A percentile compares a stretch with the other conserved stretches of the same genome.
These are phyloP conservation scores for Fusarium liriodendri DNA, from an alignment of 2,329 filamentous ascomycete species.

Conservation along the genomic window DNA sequence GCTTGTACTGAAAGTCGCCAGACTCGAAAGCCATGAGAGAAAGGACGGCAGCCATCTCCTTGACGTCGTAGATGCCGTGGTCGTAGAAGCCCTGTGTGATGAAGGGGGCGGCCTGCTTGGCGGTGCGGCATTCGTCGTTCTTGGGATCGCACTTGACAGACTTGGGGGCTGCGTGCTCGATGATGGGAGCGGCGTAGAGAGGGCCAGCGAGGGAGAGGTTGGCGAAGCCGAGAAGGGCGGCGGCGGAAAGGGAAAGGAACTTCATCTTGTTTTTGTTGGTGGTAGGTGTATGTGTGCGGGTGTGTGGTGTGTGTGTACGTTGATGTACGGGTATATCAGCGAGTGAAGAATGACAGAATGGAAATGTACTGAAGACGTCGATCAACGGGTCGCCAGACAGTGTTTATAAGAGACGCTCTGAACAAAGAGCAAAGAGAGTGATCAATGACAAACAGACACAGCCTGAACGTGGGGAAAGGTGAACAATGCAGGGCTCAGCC, in stretches of 20 bases:
- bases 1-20: slow-evolving; percentile 76
- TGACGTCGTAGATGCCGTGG: slow-evolving; percentile 65
- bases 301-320: neutral
- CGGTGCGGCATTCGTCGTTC: slow-evolving; percentile 72
- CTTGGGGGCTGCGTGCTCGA: slow-evolving; percentile 67
- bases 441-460: neutral
- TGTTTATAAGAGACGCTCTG: neutral
- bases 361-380: neutral
- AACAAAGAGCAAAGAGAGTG: neutral
- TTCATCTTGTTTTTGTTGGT: slow-evolving; percentile 38
- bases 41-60: slow-evolving; percentile 76
- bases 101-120: slow-evolving; percentile 67
- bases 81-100: slow-evolving; percentile 67
- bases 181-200: slow-evolving; percentile 49
- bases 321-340: neutral
- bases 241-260: slow-evolving; percentile 34
- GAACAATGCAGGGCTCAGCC: neutral
- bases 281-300: neutral
- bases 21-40: slow-evolving; percentile 79
- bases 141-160: slow-evolving; percentile 63
- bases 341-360: neutral
- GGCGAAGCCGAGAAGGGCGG: slow-evolving; percentile 29
- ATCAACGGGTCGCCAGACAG: neutral
- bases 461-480: neutral
- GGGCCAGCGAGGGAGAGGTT: slow-evolving; percentile 30